phyloP scores from a whole-genome alignment of 139 green algal species.

The Coelastrella sp. region DNA sequence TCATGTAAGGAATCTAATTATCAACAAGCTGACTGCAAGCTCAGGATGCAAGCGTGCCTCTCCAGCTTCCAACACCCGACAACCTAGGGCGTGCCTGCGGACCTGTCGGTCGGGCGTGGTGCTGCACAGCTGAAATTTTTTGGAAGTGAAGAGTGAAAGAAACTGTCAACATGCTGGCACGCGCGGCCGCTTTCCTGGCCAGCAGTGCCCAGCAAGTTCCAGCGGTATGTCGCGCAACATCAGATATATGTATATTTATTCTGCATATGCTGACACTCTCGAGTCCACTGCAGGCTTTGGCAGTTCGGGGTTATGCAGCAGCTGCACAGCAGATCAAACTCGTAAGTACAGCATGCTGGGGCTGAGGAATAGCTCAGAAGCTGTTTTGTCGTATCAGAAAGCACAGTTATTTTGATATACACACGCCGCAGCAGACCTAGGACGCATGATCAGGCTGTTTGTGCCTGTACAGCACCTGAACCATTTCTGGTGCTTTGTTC shows the following conservation, averaged over 20 bases:
- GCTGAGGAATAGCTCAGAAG: background rate
- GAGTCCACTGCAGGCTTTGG: background rate
- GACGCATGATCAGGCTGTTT: background rate
- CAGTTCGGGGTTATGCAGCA: constrained; percentile 46
- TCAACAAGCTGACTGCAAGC: too few species aligned
- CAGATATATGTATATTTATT: background rate
- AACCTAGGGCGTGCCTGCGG: too few species aligned
- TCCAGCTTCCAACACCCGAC: too few species aligned
- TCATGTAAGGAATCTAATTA: too few species aligned
- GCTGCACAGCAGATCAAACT: constrained; percentile 59
- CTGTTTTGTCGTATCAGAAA: background rate
- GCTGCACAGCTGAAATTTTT: background rate
- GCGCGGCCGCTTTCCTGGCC: constrained; percentile 49
- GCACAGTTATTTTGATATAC: background rate
- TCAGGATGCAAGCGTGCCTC: too few species aligned
- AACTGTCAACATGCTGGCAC: constrained; percentile 49
- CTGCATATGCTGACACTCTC: background rate
- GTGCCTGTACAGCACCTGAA: background rate
- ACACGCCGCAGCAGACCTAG: background rate
- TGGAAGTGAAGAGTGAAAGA: too few species aligned
- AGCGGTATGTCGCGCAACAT: constrained; percentile 3
- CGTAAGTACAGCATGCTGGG: constrained; percentile 30
- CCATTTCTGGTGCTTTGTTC: background rate
- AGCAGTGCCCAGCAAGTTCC: constrained; percentile 33
- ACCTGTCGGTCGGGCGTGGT: background rate